Evolutionary conservation across 139 green algal species (phyloP).

Genomic region (Coelastrella sp.): DNA sequence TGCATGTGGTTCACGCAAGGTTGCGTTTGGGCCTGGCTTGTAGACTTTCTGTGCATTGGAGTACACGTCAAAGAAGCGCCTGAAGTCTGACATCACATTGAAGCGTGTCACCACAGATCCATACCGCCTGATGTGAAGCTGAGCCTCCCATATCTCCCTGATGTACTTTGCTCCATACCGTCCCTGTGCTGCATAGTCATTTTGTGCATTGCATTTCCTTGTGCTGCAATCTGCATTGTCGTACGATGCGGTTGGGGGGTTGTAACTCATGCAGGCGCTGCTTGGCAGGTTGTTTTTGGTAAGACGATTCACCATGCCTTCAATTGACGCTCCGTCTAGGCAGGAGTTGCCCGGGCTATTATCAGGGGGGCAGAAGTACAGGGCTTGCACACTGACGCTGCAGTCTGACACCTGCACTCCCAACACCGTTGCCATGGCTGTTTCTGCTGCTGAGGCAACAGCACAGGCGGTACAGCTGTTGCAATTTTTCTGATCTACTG

Average conservation of each 20-base stretch:
- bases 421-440: background rate
- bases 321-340: background rate
- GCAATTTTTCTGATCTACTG: background rate
- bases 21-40: background rate
- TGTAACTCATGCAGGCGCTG: background rate
- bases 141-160: background rate
- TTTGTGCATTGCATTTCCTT: background rate
- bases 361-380: slow-evolving; percentile 1
- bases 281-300: background rate
- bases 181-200: background rate
- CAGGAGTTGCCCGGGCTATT: background rate
- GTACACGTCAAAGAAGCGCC: background rate
- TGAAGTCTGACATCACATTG: slow-evolving; percentile 11
- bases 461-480: slow-evolving; percentile 10
- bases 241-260: background rate
- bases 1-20: background rate
- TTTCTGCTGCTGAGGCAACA: slow-evolving; percentile 22
- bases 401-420: background rate
- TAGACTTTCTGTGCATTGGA: slow-evolving; percentile 17
- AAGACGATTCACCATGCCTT: background rate
- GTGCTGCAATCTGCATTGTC: background rate
- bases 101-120: slow-evolving; percentile 2
- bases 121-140: slow-evolving; percentile 10
- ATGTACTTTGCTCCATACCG: background rate
- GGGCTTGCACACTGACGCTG: slow-evolving; percentile 12